A percentile compares a stretch with the other conserved stretches of the same genome.
These are phyloP conservation scores for Digitaria exilis DNA, from an alignment of 202 grass and related monocot species.

Conservation along the genomic window DNA sequence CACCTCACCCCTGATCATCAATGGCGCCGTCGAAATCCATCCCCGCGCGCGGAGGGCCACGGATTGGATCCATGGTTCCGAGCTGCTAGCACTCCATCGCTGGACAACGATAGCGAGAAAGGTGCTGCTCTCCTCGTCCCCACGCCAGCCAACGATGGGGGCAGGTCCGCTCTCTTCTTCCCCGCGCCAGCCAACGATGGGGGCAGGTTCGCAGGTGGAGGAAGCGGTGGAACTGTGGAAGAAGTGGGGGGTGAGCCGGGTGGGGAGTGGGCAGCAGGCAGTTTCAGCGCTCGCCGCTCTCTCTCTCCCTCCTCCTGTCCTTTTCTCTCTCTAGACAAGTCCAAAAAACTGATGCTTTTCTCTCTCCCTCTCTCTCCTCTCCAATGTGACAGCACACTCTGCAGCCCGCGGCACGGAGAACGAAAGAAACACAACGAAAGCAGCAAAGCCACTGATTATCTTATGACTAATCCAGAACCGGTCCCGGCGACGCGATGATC, in stretches of 20 bases:
- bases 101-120: not conserved
- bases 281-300: conserved; percentile 37
- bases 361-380: too few relatives aligned
- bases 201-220: too few relatives aligned
- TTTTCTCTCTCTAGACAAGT: conserved; percentile 8
- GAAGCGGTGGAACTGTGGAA: not conserved
- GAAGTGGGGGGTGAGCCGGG: not conserved
- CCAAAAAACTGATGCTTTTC: conserved; percentile 19
- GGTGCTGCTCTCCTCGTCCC: not conserved
- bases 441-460: conserved; percentile 11
- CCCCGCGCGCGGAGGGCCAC: not conserved
- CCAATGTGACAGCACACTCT: conserved; percentile 44
- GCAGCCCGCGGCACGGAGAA: conserved; percentile 11
- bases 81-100: not conserved
- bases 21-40: conserved; percentile 57
- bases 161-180: too few relatives aligned
- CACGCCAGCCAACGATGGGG: not conserved
- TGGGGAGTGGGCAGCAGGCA: not conserved
- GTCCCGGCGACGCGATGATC: not conserved
- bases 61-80: conserved; percentile 27
- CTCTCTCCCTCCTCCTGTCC: not conserved
- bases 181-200: too few relatives aligned
- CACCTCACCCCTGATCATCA: conserved; percentile 59
- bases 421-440: conserved; percentile 29
- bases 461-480: conserved; percentile 21